Evolutionary conservation across 2,329 filamentous ascomycete genomes (phyloP).

Genomic region (Chrysosporium queenslandicum): DNA sequence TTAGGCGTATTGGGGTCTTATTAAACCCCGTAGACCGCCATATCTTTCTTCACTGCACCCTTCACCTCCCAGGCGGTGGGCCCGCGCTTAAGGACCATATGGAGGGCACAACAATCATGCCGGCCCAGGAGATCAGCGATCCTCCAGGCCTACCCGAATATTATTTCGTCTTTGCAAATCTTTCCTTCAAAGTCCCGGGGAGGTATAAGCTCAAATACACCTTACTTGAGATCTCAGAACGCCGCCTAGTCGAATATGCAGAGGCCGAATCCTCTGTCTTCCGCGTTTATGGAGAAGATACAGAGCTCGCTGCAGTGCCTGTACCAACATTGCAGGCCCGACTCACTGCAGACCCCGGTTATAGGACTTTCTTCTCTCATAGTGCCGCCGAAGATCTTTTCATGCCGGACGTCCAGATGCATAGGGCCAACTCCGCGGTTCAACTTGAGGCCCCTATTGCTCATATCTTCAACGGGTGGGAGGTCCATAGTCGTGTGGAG

Average conservation of each 20-base stretch:
- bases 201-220: constrained; percentile 2
- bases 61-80: not conserved
- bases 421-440: not conserved
- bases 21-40: not conserved
- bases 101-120: not conserved
- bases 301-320: no score
- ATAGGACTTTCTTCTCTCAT: not conserved
- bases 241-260: no score
- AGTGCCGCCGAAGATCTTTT: not conserved
- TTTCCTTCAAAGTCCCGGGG: not conserved
- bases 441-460: not conserved
- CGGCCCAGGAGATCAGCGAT: not conserved
- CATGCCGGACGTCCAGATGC: not conserved
- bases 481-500: not conserved
- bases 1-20: not conserved
- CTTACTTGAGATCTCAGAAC: not conserved
- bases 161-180: constrained; percentile 5
- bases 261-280: not conserved
- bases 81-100: not conserved
- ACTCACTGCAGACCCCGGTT: no score
- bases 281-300: not conserved
- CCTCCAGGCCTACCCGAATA: not conserved
- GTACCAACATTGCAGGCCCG: not conserved
- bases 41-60: not conserved
- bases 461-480: not conserved